Conservation (phyloP, 148 eudicot genomes). For the Vaccinium macrocarpon region DNA sequence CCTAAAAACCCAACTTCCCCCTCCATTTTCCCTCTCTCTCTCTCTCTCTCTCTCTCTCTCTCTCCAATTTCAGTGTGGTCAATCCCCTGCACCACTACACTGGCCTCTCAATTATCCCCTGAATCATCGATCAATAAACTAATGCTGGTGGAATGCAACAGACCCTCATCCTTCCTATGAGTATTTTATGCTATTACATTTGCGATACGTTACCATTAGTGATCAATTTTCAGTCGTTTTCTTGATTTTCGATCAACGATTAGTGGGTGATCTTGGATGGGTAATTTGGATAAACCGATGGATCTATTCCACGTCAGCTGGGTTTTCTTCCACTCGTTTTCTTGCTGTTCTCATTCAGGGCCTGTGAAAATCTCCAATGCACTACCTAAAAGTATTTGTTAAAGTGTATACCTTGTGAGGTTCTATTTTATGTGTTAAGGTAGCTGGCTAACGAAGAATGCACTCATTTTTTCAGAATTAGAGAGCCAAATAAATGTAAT, state of each 20-base stretch:
- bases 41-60: constrained; percentile 7
- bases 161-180: background rate
- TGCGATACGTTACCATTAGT: no score
- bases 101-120: background rate
- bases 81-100: background rate
- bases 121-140: background rate
- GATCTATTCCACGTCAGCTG: background rate
- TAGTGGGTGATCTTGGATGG: background rate
- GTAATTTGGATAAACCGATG: background rate
- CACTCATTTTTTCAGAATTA: no score
- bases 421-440: no score
- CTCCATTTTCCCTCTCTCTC: constrained; percentile 30
- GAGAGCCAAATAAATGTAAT: no score
- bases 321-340: background rate
- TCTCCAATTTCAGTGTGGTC: background rate
- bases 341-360: background rate
- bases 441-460: no score
- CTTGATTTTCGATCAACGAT: background rate
- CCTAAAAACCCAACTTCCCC: constrained; percentile 85
- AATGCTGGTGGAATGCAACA: background rate
- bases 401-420: no score
- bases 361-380: background rate
- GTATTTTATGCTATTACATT: background rate
- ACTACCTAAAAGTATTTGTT: no score
- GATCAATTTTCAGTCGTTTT: background rate